Evolutionary conservation across 1,284 basidiomycete genomes (phyloP).

Genomic region (Leccinum huronense): DNA sequence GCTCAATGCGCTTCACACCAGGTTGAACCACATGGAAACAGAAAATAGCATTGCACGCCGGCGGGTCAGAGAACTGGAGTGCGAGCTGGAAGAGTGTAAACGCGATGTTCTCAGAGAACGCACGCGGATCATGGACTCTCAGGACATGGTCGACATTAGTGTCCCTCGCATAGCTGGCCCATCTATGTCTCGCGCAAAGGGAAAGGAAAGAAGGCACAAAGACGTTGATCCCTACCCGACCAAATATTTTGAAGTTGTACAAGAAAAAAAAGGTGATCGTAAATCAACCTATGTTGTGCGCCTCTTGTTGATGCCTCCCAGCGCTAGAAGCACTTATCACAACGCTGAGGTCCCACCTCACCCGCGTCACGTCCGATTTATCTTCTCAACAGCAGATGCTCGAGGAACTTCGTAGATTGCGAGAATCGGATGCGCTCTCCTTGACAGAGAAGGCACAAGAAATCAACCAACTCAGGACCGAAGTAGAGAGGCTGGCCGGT

Average conservation of each 20-base stretch:
- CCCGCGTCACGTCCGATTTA: conserved; percentile 74
- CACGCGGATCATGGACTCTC: conserved; percentile 56
- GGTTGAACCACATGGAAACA: conserved; percentile 68
- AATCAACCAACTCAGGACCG: conserved; percentile 57
- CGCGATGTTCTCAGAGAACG: conserved; percentile 67
- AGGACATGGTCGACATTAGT: conserved; percentile 40
- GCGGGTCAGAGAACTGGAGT: conserved; percentile 78
- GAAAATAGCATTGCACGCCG: conserved; percentile 78
- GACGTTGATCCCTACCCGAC: conserved; percentile 41
- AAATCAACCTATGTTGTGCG: background rate
- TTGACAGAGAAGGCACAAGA: conserved; percentile 62
- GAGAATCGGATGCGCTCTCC: conserved; percentile 60
- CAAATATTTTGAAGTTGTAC: conserved; percentile 70
- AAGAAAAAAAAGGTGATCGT: conserved; percentile 76
- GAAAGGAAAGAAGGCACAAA: conserved; percentile 37
- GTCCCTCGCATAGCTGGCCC: conserved; percentile 17
- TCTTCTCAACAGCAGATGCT: conserved; percentile 67
- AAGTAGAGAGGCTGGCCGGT: conserved; percentile 73
- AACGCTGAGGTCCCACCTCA: conserved; percentile 69
- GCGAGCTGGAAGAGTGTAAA: conserved; percentile 76
- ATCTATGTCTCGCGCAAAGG: conserved; percentile 31
- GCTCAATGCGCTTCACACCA: conserved; percentile 61
- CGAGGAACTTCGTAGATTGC: conserved; percentile 60
- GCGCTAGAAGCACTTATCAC: conserved; percentile 76
- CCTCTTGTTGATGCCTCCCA: conserved; percentile 32